Conservation (phyloP, 148 eudicot genomes). For the Talinum fruticosum region DNA sequence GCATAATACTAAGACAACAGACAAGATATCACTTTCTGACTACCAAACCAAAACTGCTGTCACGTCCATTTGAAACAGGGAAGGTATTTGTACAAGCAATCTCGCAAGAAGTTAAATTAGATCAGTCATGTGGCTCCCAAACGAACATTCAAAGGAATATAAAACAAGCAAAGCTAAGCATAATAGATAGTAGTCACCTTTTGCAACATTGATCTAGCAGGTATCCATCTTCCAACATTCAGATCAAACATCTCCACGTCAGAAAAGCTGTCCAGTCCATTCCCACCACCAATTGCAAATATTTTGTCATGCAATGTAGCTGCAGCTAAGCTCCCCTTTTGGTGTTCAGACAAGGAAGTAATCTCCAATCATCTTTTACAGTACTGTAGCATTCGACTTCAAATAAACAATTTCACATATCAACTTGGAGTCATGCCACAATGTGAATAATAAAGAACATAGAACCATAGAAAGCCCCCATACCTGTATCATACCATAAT, state of each 20-base stretch:
- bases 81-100: too few species aligned
- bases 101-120: too few species aligned
- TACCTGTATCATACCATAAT: conserved; percentile 74
- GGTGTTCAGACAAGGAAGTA: conserved; percentile 46
- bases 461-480: not conserved
- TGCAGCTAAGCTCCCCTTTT: conserved; percentile 70
- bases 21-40: not conserved
- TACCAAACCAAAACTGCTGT: not conserved
- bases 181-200: conserved; percentile 44
- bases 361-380: conserved; percentile 50
- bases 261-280: conserved; percentile 55
- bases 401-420: conserved; percentile 29
- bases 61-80: too few species aligned
- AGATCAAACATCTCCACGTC: conserved; percentile 80
- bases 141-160: not conserved
- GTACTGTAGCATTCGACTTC: conserved; percentile 70
- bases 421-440: not conserved
- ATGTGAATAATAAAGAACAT: conserved; percentile 12
- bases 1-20: not conserved
- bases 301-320: conserved; percentile 54
- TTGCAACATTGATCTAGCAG: conserved; percentile 65
- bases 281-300: conserved; percentile 83
- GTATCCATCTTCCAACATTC: conserved; percentile 74
- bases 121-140: not conserved
- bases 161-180: conserved; percentile 2